Evolutionary conservation across 106 monocot species (phyloP), one percentile per base, ranked within the genome.

Genomic region (Dendrobium catenatum): DNA sequence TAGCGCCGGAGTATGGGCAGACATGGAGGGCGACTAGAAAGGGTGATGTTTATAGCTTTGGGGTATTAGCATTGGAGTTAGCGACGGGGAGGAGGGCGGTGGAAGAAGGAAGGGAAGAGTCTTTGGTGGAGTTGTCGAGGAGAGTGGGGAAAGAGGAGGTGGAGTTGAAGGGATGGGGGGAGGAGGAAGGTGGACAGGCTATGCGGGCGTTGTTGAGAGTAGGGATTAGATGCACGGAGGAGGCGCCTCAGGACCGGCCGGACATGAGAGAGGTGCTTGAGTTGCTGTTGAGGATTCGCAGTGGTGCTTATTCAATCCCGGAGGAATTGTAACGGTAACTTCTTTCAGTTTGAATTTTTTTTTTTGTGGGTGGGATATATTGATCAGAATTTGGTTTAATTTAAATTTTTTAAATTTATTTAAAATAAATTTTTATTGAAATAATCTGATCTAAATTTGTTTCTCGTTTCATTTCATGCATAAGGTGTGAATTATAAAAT

Each of bases 1-100:
- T 95, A 64, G 95, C 95, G 16, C 95, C 95, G 24, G 95, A 95
- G 76, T 93, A 95, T 73, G 86, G 83, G 4, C 85, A 86, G 15
- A 91, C 86, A 72, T 90, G 95, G 85, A 82, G 79, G 67, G 95
- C 90, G 2, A 93, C 93, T 27, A 89, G 93, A 20, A 88, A 85
- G 73, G 95, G 91, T 22, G 95, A 95, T 81, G 95, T 93, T 79
- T 95, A 95, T 47, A 95, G 95, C 51, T 95, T 85, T 41, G 92
- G 95, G 15, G 91, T 95, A 75, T 68, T 95, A 76, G 48, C 72
- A 33, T 88, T 93, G 93, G 95, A 95, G 84, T 82, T 95, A 80
- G 92, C 93, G 54, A 88, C 89, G 42, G 95, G 95, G 29, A 70
- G 95, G 76, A 49, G 91, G 46, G 89, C 91, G 54, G 77, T 95